Conservation (phyloP, 768 basidiomycete genomes). For the Dictyophora rubrovolvata region DNA sequence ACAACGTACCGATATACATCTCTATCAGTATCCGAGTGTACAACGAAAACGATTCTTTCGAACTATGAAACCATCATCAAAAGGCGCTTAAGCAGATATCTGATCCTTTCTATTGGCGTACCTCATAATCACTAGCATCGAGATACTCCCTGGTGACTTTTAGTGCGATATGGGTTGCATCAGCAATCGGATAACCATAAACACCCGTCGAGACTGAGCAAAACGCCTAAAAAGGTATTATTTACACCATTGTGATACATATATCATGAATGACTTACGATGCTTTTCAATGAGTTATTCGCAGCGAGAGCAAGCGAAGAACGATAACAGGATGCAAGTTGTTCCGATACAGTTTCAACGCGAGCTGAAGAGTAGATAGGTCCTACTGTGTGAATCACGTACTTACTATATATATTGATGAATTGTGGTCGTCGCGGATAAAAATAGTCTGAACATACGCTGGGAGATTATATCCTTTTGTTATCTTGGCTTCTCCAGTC, state of each 20-base stretch:
- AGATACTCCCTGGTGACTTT: slow-evolving; percentile 44
- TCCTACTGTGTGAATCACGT: slow-evolving; percentile 77
- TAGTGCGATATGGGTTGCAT: slow-evolving; percentile 65
- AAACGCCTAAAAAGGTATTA: slow-evolving; percentile 47
- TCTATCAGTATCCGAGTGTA: slow-evolving; percentile 58
- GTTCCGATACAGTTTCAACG: slow-evolving; percentile 34
- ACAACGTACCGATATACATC: slow-evolving; percentile 51
- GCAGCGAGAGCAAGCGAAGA: slow-evolving; percentile 53
- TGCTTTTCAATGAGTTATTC: slow-evolving; percentile 47
- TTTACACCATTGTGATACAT: too few relatives aligned
- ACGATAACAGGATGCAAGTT: slow-evolving; percentile 60
- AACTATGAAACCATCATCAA: slow-evolving; percentile 23
- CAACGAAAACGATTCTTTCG: slow-evolving; percentile 67
- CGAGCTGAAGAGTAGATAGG: slow-evolving; percentile 46
- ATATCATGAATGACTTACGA: slow-evolving; percentile 33
- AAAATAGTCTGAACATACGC: slow-evolving; percentile 39
- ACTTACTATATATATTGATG: slow-evolving; percentile 31
- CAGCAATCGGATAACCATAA: slow-evolving; percentile 67
- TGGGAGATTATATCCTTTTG: slow-evolving; percentile 64
- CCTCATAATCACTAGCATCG: slow-evolving; percentile 39
- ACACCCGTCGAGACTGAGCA: slow-evolving; percentile 72
- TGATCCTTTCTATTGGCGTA: slow-evolving; percentile 11
- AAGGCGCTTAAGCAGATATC: slow-evolving; percentile 20
- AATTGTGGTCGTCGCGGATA: not conserved
- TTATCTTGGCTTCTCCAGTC: slow-evolving; percentile 72